Percentiles rank a stretch among this genome's conserved stretches.
These are phyloP conservation scores for Verticillium dahliae DNA, from an alignment of 2,329 filamentous ascomycete species.

Conservation along the genomic window DNA sequence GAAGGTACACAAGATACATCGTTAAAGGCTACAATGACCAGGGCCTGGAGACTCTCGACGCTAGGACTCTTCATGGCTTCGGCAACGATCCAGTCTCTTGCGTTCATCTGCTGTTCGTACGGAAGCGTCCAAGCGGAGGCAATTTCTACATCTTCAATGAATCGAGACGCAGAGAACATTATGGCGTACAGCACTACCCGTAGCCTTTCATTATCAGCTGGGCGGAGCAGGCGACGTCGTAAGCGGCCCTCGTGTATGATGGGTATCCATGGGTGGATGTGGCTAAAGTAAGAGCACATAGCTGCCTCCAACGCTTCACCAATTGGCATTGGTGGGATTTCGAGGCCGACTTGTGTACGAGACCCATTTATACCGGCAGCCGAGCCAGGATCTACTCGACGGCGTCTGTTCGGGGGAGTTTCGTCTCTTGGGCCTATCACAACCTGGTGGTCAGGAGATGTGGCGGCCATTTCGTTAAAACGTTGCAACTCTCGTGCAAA, in stretches of 20 bases:
- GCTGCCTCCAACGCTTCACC: constrained; percentile 13
- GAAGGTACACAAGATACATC: constrained; percentile 20
- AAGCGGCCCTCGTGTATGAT: constrained; percentile 26
- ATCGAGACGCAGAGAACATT: constrained; percentile 16
- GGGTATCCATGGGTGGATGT: constrained; percentile 31
- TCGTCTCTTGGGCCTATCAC: not conserved
- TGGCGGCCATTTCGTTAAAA: not conserved
- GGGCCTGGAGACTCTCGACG: constrained; percentile 24
- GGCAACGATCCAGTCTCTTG: constrained; percentile 15
- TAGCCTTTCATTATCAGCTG: constrained; percentile 15
- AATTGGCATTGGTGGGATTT: not conserved
- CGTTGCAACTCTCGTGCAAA: constrained; percentile 5
- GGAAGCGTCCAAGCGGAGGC: constrained; percentile 6
- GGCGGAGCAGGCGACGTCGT: constrained; percentile 15
- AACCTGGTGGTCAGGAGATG: not conserved
- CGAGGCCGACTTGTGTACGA: not conserved
- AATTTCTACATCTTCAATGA: constrained; percentile 18
- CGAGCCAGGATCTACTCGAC: not conserved
- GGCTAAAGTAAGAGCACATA: constrained; percentile 25
- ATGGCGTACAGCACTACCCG: constrained; percentile 27
- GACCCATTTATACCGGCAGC: not conserved
- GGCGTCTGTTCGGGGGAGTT: not conserved
- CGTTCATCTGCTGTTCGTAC: constrained; percentile 12
- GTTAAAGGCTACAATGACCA: constrained; percentile 25
- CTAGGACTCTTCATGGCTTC: constrained; percentile 19